Percentiles rank a stretch among this genome's conserved stretches.
phyloP scores from a whole-genome alignment of 768 basidiomycete species.

The Serpula lacrymans region DNA sequence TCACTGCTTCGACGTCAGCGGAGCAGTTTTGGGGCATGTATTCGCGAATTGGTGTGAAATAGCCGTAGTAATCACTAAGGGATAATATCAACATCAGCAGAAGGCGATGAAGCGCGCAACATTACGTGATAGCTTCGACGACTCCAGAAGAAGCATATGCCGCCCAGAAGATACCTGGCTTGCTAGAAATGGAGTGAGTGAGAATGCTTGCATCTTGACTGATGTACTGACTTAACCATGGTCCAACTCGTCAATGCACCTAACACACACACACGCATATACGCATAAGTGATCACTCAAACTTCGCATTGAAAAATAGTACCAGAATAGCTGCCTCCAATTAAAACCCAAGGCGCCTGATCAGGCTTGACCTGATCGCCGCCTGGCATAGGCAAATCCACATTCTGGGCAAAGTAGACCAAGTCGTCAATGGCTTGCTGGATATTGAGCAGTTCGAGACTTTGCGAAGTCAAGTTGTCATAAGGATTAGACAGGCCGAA shows the following conservation, averaged over 20 bases:
- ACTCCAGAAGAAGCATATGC: conserved; percentile 46
- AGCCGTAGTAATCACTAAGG: conserved; percentile 32
- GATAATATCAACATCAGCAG: conserved; percentile 11
- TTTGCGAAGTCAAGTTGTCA: conserved; percentile 53
- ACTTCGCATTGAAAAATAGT: not conserved
- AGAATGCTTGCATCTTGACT: not conserved
- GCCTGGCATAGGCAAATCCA: conserved; percentile 61
- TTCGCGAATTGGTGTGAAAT: conserved; percentile 68
- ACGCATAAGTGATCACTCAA: not conserved
- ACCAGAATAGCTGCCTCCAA: conserved; percentile 43
- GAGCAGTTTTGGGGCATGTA: conserved; percentile 74
- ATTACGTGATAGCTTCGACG: conserved; percentile 40
- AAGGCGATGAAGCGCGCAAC: not conserved
- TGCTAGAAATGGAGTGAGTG: conserved; percentile 16
- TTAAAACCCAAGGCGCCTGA: conserved; percentile 38
- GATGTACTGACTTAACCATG: conserved; percentile 55
- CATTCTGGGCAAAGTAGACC: conserved; percentile 66
- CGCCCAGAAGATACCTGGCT: conserved; percentile 38
- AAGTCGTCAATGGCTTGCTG: conserved; percentile 75
- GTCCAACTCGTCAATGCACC: conserved; percentile 57
- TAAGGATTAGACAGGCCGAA: conserved; percentile 74
- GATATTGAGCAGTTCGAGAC: conserved; percentile 58
- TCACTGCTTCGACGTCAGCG: conserved; percentile 62
- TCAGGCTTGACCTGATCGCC: conserved; percentile 59
- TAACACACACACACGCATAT: not conserved